Conservation (phyloP, 2,329 filamentous ascomycete genomes). For the Fusarium kyushuense region DNA sequence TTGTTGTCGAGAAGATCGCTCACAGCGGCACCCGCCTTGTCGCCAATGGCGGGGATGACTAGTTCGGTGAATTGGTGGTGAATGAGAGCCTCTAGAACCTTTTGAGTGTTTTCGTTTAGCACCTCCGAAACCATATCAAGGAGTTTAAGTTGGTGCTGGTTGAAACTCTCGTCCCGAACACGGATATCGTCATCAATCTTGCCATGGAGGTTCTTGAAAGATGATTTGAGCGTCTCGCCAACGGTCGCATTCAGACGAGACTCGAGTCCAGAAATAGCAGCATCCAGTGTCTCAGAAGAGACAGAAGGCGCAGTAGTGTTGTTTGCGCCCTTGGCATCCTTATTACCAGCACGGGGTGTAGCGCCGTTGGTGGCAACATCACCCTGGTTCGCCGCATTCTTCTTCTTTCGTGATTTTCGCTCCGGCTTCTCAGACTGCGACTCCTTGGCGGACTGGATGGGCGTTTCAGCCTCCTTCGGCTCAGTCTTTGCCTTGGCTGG, state of each 20-base stretch:
- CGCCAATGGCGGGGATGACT: conserved; percentile 80
- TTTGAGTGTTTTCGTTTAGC: conserved; percentile 73
- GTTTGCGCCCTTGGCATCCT: conserved; percentile 51
- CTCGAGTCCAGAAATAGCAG: conserved; percentile 67
- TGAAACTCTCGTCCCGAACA: conserved; percentile 64
- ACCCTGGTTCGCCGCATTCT: conserved; percentile 59
- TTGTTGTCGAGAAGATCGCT: conserved; percentile 77
- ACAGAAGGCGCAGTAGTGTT: conserved; percentile 47
- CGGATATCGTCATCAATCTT: conserved; percentile 74
- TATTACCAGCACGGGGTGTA: conserved; percentile 53
- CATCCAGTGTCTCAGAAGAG: conserved; percentile 63
- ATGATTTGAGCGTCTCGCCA: conserved; percentile 65
- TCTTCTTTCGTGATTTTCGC: conserved; percentile 75
- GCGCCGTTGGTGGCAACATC: conserved; percentile 62
- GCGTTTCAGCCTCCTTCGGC: conserved; percentile 62
- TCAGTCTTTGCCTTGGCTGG: conserved; percentile 58
- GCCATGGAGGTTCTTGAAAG: conserved; percentile 71
- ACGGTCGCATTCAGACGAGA: conserved; percentile 63
- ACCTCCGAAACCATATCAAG: conserved; percentile 70
- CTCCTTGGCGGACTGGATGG: conserved; percentile 55
- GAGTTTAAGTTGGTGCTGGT: conserved; percentile 65
- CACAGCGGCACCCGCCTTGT: conserved; percentile 74
- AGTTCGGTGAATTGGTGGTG: conserved; percentile 78
- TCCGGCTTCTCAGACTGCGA: conserved; percentile 69
- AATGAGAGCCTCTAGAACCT: conserved; percentile 82